These are phyloP conservation scores for Boletus sensibilis DNA, from an alignment of 768 basidiomycete genomes.

Conservation along the genomic window DNA sequence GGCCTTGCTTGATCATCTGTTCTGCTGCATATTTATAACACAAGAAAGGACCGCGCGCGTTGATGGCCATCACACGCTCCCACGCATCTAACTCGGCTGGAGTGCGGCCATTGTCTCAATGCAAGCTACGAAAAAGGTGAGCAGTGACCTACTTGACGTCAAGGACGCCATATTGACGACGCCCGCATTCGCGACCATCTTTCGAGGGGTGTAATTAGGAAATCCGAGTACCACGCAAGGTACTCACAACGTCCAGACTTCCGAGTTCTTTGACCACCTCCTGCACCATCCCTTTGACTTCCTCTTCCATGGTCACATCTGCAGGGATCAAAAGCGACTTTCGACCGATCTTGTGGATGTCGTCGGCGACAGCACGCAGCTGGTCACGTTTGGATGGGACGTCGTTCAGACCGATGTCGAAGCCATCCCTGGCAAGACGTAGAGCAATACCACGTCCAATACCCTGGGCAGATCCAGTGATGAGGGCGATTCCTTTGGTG, in stretches of 20 bases:
- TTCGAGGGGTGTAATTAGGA: no score
- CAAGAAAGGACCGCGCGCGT: constrained; percentile 53
- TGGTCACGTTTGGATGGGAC: constrained; percentile 13
- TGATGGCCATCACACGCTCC: constrained; percentile 30
- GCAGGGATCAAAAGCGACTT: constrained; percentile 14
- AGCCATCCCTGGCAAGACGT: constrained; percentile 20
- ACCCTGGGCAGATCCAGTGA: constrained; percentile 31
- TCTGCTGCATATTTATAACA: constrained; percentile 62
- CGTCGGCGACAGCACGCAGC: constrained; percentile 5
- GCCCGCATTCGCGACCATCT: constrained; percentile 19
- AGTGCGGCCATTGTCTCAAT: not conserved
- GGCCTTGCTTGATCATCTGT: constrained; percentile 54
- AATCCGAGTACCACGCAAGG: not conserved
- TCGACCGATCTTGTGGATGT: constrained; percentile 10
- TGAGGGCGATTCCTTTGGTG: constrained; percentile 30
- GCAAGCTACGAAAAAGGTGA: no score
- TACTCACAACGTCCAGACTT: constrained; percentile 4
- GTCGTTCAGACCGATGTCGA: constrained; percentile 31
- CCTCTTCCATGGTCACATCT: constrained; percentile 6
- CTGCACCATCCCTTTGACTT: constrained; percentile 4
- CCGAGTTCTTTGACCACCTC: not conserved
- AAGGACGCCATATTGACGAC: not conserved
- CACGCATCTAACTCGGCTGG: not conserved
- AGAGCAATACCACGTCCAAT: constrained; percentile 22
- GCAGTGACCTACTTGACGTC: not conserved